Base-by-base conservation (phyloP, 192 early-diverging fungal species). In the Phycomyces blakesleeanus region DNA sequence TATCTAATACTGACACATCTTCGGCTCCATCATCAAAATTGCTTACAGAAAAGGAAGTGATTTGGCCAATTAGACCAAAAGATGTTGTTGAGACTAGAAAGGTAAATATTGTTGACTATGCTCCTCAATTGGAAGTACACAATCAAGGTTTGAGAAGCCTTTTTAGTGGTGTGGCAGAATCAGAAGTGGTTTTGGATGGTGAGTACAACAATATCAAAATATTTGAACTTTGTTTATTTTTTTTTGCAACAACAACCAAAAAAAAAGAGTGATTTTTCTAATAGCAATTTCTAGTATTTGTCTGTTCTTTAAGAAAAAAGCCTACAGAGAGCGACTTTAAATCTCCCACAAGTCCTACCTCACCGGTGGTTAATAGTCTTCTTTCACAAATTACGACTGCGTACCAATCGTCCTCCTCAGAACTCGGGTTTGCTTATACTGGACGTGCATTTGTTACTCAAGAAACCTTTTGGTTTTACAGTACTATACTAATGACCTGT, bases 401-500 rank as follows among this genome's bases (percentile, higher is more conserved):
- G 1, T 14, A 47, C 3, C 15, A 47, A 12, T 47, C 44, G 5
- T 53, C 71, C 9, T 22, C 57, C 16, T 67, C 71, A 12, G 26
- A 37, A 16, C 67, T 51, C 47, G 71, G 71, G 22, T 63, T 67
- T 34, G 59, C 71, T 8, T 69, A 84, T 21, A 83, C 81, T 25
- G 86, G 86, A 0, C 77, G 81, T 47, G 68, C 80, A 11, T 88
- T 76, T 61, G 39, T 88, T 7, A 87, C 85, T 1, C 87, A 88
- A 66, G 77, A 87, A 37, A 77, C 69, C 1, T 66, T 88, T 18
- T 88, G 85, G 61, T 87, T 88, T 37, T 80, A 87, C 39, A 73
- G 71, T 51, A 87, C 81, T 18, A 79, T 79, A 38, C 72, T 87
- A 26, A 78, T 88, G 69, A 78, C 83, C 1, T 83, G 84, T 42